Conservation (phyloP, 2,329 filamentous ascomycete species). For the Fusarium proliferatum region DNA sequence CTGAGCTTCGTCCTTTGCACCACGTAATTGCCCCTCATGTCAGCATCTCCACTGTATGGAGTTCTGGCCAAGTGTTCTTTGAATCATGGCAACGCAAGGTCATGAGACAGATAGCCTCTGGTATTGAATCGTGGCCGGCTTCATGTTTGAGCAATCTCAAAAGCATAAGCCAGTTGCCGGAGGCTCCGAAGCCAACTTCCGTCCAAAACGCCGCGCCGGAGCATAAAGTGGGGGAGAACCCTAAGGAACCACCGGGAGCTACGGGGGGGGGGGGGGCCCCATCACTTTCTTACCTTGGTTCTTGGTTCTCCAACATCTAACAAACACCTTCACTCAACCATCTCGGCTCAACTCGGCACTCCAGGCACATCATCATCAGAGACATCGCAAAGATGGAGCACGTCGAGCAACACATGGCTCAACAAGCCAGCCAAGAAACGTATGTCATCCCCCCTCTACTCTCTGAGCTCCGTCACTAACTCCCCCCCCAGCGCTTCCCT, state of each 20-base stretch:
- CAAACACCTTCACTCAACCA: slow-evolving; percentile 5
- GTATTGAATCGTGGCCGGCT: too few relatives aligned
- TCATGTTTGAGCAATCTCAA: neutral
- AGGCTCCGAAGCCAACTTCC: slow-evolving; percentile 15
- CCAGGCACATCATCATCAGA: neutral
- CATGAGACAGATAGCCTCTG: neutral
- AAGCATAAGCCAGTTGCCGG: neutral
- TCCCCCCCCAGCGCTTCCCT: slow-evolving; percentile 53
- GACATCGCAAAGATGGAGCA: slow-evolving; percentile 61
- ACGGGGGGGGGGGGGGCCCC: neutral
- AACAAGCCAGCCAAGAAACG: slow-evolving; percentile 63
- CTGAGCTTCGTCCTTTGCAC: neutral
- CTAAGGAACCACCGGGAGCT: slow-evolving; percentile 30
- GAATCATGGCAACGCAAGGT: neutral
- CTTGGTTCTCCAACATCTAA: neutral
- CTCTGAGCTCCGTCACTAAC: neutral
- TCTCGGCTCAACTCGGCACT: neutral
- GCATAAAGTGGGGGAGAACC: slow-evolving; percentile 30
- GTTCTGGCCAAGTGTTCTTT: neutral
- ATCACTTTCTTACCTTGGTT: slow-evolving; percentile 6
- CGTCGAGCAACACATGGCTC: slow-evolving; percentile 65
- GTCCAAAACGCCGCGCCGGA: slow-evolving; percentile 27
- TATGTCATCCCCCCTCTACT: slow-evolving; percentile 23
- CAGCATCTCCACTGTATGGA: neutral
- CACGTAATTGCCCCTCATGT: neutral